Evolutionary conservation across 2,329 filamentous ascomycete genomes (phyloP).

Genomic region (Colletotrichum musae): DNA sequence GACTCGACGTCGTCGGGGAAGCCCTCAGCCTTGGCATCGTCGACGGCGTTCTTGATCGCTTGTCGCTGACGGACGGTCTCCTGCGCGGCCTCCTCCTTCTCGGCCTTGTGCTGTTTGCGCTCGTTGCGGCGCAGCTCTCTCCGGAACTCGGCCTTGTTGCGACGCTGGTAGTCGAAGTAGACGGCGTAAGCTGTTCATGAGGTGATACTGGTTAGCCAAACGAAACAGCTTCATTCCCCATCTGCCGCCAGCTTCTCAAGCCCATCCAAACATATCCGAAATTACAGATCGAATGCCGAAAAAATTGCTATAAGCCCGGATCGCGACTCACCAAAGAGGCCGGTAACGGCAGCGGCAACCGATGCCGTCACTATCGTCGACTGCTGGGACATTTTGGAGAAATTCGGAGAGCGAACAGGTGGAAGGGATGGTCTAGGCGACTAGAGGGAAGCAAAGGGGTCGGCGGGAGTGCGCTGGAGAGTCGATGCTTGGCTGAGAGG

Average conservation of each 20-base stretch:
- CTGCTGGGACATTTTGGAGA: conserved; percentile 53
- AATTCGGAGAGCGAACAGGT: conserved; percentile 24
- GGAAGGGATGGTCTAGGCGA: neutral
- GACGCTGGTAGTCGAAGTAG: conserved; percentile 79
- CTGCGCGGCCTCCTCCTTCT: conserved; percentile 80
- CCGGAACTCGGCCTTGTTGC: conserved; percentile 75
- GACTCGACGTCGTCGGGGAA: conserved; percentile 93
- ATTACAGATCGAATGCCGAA: too few species aligned
- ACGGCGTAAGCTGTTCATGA: conserved; percentile 69
- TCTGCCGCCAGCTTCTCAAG: too few species aligned
- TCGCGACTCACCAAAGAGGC: conserved; percentile 67
- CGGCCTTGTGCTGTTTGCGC: conserved; percentile 78
- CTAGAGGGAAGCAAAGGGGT: neutral
- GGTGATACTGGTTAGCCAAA: conserved; percentile 37
- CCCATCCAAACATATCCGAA: too few species aligned
- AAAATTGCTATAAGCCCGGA: too few species aligned
- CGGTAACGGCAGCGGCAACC: conserved; percentile 72
- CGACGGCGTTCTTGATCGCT: conserved; percentile 81
- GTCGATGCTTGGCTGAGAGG: conserved; percentile 16
- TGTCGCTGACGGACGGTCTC: conserved; percentile 78
- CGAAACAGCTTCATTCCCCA: neutral
- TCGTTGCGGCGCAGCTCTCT: conserved; percentile 81
- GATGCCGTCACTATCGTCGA: conserved; percentile 72
- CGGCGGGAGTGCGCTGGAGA: conserved; percentile 8
- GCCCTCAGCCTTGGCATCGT: conserved; percentile 89